phyloP scores from a whole-genome alignment of 495 filamentous ascomycete species.

The Amphirosellinia nigrospora region DNA sequence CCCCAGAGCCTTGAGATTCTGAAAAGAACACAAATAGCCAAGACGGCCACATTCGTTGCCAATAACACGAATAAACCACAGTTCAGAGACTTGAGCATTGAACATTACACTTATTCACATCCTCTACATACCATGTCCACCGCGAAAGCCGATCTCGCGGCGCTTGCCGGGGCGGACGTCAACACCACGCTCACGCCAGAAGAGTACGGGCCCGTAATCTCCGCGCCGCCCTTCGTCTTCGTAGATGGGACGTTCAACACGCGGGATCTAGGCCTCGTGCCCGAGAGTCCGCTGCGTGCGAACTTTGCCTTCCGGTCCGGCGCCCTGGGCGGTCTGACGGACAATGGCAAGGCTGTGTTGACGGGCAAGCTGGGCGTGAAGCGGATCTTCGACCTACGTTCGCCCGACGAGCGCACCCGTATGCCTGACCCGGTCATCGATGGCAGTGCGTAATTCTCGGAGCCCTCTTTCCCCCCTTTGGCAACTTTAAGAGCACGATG shows the following conservation, averaged over 20 bases:
- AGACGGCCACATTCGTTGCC: neutral
- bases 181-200: conserved; percentile 36
- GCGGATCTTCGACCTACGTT: conserved; percentile 53
- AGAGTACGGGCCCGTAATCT: conserved; percentile 40
- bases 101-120: neutral
- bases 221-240: conserved; percentile 58
- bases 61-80: neutral
- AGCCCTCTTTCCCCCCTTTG: too few species aligned
- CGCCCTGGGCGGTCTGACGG: conserved; percentile 45
- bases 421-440: conserved; percentile 47
- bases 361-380: conserved; percentile 45
- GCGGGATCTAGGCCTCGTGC: conserved; percentile 59
- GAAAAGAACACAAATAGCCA: neutral
- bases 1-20: neutral
- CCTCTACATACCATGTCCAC: conserved; percentile 34
- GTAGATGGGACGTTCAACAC: conserved; percentile 61
- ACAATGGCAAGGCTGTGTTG: conserved; percentile 46
- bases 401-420: conserved; percentile 41
- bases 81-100: too few species aligned
- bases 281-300: conserved; percentile 48
- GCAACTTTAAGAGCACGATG: too few species aligned
- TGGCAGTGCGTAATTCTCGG: too few species aligned
- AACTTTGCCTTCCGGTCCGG: conserved; percentile 61
- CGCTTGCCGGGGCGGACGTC: conserved; percentile 48
- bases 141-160: conserved; percentile 40